Percentiles rank a stretch among this genome's conserved stretches.
Evolutionary conservation across 371 early-diverging fungal species (phyloP).

Genomic region (Haplosporangium sp.): DNA sequence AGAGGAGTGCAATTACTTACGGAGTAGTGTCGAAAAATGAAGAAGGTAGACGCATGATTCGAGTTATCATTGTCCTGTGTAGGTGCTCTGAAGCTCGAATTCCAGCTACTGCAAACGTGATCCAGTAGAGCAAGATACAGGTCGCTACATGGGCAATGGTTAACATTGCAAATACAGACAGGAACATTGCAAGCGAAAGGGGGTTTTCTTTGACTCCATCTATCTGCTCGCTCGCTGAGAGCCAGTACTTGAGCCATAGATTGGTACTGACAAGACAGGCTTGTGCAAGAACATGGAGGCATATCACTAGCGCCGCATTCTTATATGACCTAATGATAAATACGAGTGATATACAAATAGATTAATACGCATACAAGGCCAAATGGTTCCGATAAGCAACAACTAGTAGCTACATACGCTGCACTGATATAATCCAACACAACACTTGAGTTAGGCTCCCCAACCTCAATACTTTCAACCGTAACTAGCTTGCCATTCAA

Average conservation of each 20-base stretch:
- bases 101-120: constrained; percentile 17
- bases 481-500: constrained; percentile 1
- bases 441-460: background rate
- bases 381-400: background rate
- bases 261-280: constrained; percentile 20
- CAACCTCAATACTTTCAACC: constrained; percentile 7
- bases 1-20: constrained; percentile 9
- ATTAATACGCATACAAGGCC: background rate
- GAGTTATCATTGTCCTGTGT: constrained; percentile 58
- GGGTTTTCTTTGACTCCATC: background rate
- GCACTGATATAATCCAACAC: constrained; percentile 1
- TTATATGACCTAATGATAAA: constrained; percentile 21
- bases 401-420: constrained; percentile 8
- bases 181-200: constrained; percentile 63
- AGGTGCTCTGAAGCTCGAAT: constrained; percentile 41
- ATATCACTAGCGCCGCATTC: constrained; percentile 2
- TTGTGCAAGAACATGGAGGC: constrained; percentile 15
- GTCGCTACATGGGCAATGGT: constrained; percentile 61
- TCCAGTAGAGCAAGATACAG: constrained; percentile 8
- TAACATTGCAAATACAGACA: constrained; percentile 81
- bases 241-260: constrained; percentile 82
- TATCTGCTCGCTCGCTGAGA: constrained; percentile 28
- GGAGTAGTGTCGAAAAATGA: constrained; percentile 92
- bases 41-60: constrained; percentile 71
- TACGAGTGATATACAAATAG: constrained; percentile 5